These are phyloP conservation scores for Gossypium davidsonii DNA, from an alignment of 441 rosid genomes.

Conservation along the genomic window DNA sequence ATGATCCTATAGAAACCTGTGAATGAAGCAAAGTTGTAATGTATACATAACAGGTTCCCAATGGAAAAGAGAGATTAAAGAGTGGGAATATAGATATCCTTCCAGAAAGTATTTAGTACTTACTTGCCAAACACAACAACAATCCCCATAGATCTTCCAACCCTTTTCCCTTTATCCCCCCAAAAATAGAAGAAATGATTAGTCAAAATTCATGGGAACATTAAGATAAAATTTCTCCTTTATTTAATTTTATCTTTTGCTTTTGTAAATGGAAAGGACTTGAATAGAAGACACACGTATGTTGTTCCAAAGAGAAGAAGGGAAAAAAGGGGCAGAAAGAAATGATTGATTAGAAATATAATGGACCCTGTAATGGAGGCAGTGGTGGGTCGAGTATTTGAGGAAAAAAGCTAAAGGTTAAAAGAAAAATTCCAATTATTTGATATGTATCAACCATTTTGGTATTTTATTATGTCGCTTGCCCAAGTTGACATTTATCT, in stretches of 20 bases:
- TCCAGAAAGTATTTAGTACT: no score
- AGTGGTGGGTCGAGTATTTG: slow-evolving; percentile 2
- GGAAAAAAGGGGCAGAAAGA: not conserved
- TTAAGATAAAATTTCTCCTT: not conserved
- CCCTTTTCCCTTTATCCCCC: slow-evolving; percentile 8
- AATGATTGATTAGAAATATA: slow-evolving; percentile 19
- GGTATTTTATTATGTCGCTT: no score
- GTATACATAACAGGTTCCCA: no score
- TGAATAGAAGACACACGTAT: not conserved
- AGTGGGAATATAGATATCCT: no score
- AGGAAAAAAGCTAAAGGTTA: slow-evolving; percentile 11
- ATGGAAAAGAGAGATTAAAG: no score
- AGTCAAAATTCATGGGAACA: slow-evolving; percentile 16
- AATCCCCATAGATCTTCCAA: not conserved
- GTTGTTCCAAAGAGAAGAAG: not conserved
- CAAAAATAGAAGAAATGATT: not conserved
- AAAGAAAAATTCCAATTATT: not conserved
- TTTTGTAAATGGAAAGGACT: slow-evolving; percentile 1
- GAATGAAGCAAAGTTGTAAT: no score
- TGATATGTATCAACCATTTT: no score
- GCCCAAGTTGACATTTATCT: no score
- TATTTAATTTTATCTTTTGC: not conserved
- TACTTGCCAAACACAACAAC: no score
- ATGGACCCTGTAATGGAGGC: slow-evolving; percentile 12
- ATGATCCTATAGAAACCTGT: no score